Base-by-base conservation (phyloP, 495 filamentous ascomycete species). In the Lophiostoma macrostomum region DNA sequence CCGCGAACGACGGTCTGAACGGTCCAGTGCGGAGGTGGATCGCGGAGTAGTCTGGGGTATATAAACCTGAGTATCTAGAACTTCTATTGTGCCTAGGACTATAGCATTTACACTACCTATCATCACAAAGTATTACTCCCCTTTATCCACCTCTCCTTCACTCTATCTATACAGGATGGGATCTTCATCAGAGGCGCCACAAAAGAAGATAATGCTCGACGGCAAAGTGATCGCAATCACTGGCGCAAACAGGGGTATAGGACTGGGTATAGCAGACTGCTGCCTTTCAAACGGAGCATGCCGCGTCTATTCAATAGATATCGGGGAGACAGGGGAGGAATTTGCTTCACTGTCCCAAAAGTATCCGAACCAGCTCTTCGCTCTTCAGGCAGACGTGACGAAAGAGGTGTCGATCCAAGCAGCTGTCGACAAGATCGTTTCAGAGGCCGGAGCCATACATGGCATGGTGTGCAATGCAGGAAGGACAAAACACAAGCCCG, bases 381-480 rank as follows among this genome's bases (percentile, higher is more conserved):
- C 59, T 44, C 56, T 72, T 25, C 65, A 71, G 43, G 69, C 67
- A 19, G 67, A 73, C 50, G 70, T 73, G 0, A 75, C 71, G 3
- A 65, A 66, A 1, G 71, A 75, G 38, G 58, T 66, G 22, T 68
- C 63, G 39, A 56, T 75, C 10, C 56, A 69, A 45, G 67, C 67
- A 23, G 72, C 71, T 0, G 64, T 73, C 42, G 64, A 70, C 25
- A 58, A 60, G 22, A 64, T 75, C n/a, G 67, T 73, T 2, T 56
- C 66, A 7, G 61, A 73, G 46, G 71, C 70, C 50, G 75, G 73
- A 1, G 60, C 76, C 51, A 54, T 61, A 14, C 75, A 80, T 46
- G 76, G 75, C 6, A 68, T 81, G 11, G 67, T 79, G 0, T 75
- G 76, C 1, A 75, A 80, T 58, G 67, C 73, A 1, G 73, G 71